Evolutionary conservation across 306 rosid species (phyloP), one percentile per base, ranked within the genome.

Genomic region (Acacia crassicarpa): DNA sequence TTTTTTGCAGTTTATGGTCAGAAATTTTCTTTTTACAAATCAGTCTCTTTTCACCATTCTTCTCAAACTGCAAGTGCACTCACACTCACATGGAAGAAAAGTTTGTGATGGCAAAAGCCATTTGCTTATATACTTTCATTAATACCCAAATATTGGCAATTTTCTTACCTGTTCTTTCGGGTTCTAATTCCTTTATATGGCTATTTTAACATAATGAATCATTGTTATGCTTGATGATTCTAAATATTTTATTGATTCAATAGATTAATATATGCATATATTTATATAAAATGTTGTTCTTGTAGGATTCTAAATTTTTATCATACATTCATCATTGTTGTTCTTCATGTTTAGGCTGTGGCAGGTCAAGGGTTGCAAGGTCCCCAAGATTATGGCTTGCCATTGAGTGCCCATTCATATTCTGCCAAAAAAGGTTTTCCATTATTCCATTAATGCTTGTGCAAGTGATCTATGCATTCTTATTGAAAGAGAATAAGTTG

Each of bases 381-480:
- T 83, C 80, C 91, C n/a, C 85, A 86, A 62, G 83, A 80, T 62
- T 79, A 91, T 84, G 92, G 91, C 54, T 71, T 89, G 79, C 92
- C 83, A 70, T 84, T 87, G 20, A 75, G 85, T 40, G 86, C 96
- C 48, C 91, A 90, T 68, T 86, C 88, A 56, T 93, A 72, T 90
- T 85, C 93, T 76, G 93, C 98, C 77, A 86, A 85, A 81, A 74
- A 1, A 81, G 99, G 99, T 95, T 58, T 19, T 80, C 56, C 73
- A 53, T 79, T 78, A 53, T 59, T 46, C 75, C 83, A 49, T 44
- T 71, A 78, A 45, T 53, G 54, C 43, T 22, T 76, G 22, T 65
- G 16, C 27, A 40, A 4, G 33, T 73, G 71, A n/a, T 81, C 53
- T 74, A 44, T 56, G 35, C 41, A 9, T 79, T 74, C 67, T 69